These are phyloP conservation scores for Loxodes magnus DNA, from an alignment of 73 alveolate genomes.

Conservation along the genomic window DNA sequence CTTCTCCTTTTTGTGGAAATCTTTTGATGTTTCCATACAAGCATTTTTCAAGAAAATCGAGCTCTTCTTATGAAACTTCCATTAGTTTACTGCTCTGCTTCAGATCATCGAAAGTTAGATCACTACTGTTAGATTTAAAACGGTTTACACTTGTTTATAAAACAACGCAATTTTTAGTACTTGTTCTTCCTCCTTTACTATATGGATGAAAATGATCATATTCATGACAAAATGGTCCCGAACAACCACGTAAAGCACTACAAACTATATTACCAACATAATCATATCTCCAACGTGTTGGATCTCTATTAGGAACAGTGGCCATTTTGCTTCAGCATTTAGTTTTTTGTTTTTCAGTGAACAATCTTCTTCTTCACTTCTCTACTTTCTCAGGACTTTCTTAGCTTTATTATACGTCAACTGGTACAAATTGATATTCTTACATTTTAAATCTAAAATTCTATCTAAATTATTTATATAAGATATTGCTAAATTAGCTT, in stretches of 20 bases:
- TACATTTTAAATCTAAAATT: too few species aligned
- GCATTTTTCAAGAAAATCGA: constrained; percentile 72
- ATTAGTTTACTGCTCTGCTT: constrained; percentile 15
- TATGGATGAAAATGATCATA: constrained; percentile 94
- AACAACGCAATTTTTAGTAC: constrained; percentile 76
- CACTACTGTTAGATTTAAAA: constrained; percentile 55
- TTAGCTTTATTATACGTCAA: too few species aligned
- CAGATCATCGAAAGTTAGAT: constrained; percentile 35
- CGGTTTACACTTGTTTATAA: constrained; percentile 86
- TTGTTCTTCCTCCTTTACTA: constrained; percentile 91
- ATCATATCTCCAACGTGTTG: constrained; percentile 92
- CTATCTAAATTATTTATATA: too few species aligned
- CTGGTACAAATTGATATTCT: too few species aligned
- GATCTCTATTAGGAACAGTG: constrained; percentile 70
- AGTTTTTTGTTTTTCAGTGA: not conserved
- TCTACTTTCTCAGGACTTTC: too few species aligned
- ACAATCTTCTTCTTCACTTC: too few species aligned
- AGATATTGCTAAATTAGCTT: too few species aligned
- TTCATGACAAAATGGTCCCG: constrained; percentile 92
- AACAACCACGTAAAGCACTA: constrained; percentile 57
- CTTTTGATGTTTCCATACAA: constrained; percentile 63
- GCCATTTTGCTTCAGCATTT: constrained; percentile 35
- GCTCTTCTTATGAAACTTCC: constrained; percentile 35
- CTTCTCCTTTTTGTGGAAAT: too few species aligned
- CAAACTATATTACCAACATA: constrained; percentile 90